Base-by-base conservation (phyloP, 306 rosid species). In the Biancaea sappan region DNA sequence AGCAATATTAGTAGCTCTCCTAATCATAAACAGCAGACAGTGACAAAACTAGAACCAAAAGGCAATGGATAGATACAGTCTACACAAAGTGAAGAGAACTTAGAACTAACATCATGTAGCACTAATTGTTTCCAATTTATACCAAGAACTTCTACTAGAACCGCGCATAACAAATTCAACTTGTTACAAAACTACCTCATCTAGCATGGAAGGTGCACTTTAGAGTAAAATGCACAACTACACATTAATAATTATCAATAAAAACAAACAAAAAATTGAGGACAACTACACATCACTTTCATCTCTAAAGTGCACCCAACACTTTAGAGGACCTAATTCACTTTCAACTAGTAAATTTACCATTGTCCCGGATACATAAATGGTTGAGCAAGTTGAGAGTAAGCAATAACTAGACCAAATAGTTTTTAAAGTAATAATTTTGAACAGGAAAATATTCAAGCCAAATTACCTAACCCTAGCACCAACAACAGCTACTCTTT, bases 401-500 rank as follows among this genome's bases (percentile, higher is more conserved):
- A n/a, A n/a, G n/a, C n/a, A n/a, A n/a, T n/a, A n/a, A n/a, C n/a
- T n/a, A n/a, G n/a, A n/a, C n/a, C n/a, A n/a, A n/a, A n/a, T n/a
- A n/a, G n/a, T n/a, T 22, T 19, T 63, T 12, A 37, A n/a, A 26
- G 9, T 18, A 16, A 14, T 32, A 32, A 2, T 32, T 32, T 32
- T 2, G 44, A 22, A 2, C 35, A 32, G 35, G 2, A 47, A 47
- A 71, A 71, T 71, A 51, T 26, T 12, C 19, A 43, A 77, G 60
- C 19, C 22, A 70, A 52, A 40, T 25, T 87, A 92, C 98, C 98
- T 85, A 52, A 90, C 94, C 61, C 98, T 96, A 59, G 92, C 94
- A 69, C 98, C 98, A 78, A 92, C 86, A 65, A 92, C 87, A 77
- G 94, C 98, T 8, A 92, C 96, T 62, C 87, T 88, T 76, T 87